Conservation (phyloP, 1,139 yeast species). For the Wickerhamiella infanticola region DNA sequence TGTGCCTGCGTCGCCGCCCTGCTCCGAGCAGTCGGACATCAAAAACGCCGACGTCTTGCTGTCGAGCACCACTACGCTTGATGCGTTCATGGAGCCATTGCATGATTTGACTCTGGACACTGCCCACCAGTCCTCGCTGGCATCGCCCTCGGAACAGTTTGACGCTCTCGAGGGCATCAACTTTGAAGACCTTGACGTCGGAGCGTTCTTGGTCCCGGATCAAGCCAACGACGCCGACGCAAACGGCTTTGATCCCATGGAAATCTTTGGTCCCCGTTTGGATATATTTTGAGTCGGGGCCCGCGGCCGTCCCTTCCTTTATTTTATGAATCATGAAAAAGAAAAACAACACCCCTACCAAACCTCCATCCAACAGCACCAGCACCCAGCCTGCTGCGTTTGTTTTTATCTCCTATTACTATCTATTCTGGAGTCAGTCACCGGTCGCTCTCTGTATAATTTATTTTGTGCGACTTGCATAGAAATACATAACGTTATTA, state of each 20-base stretch:
- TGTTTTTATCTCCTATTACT: too few relatives aligned
- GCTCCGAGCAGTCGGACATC: background rate
- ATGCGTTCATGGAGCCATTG: background rate
- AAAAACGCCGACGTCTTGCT: background rate
- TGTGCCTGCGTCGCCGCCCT: background rate
- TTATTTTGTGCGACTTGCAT: too few relatives aligned
- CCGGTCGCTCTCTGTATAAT: too few relatives aligned
- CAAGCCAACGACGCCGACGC: slow-evolving; percentile 1
- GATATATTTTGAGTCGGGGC: slow-evolving; percentile 12
- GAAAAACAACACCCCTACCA: too few relatives aligned
- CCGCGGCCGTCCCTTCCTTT: too few relatives aligned
- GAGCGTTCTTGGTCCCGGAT: background rate
- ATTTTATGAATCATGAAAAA: too few relatives aligned
- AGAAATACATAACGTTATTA: too few relatives aligned
- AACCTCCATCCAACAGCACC: too few relatives aligned
- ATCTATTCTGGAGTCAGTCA: too few relatives aligned
- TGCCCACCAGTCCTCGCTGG: background rate
- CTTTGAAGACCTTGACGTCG: slow-evolving; percentile 1
- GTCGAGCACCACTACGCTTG: background rate
- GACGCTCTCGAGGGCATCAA: background rate
- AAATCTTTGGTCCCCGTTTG: slow-evolving; percentile 16
- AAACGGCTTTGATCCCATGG: slow-evolving; percentile 15
- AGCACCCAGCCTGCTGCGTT: too few relatives aligned
- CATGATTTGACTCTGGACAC: background rate
- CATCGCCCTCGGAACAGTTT: background rate